Evolutionary conservation across 2,329 filamentous ascomycete genomes (phyloP).

Genomic region (Hysterium pulicare): DNA sequence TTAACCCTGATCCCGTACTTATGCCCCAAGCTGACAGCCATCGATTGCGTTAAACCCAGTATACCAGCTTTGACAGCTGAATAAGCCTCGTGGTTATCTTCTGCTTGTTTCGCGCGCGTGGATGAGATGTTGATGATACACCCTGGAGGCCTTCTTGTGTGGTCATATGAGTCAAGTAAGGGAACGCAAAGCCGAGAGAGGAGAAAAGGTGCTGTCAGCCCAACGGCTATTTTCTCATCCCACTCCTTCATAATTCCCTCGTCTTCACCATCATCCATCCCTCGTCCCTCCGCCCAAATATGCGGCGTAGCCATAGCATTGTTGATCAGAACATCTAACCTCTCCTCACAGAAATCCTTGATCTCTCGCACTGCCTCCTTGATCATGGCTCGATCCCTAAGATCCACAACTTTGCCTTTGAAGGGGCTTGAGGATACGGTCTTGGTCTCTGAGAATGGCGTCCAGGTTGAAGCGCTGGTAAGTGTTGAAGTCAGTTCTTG

Average conservation of each 20-base stretch:
- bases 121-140: conserved; percentile 49
- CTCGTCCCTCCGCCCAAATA: conserved; percentile 18
- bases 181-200: conserved; percentile 31
- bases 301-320: conserved; percentile 32
- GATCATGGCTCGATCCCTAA: conserved; percentile 38
- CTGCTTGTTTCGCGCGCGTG: conserved; percentile 49
- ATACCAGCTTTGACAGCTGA: conserved; percentile 51
- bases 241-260: conserved; percentile 28
- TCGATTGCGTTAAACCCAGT: conserved; percentile 48
- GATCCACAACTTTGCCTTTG: conserved; percentile 27
- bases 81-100: conserved; percentile 50
- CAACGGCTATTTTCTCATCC: conserved; percentile 32
- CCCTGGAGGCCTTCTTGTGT: conserved; percentile 13
- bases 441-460: no score
- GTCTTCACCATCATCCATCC: conserved; percentile 30
- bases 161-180: conserved; percentile 17
- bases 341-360: conserved; percentile 33
- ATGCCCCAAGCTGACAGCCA: conserved; percentile 46
- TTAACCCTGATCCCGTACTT: conserved; percentile 47
- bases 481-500: conserved; percentile 39
- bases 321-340: conserved; percentile 33
- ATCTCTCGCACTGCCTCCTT: conserved; percentile 35
- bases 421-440: conserved; percentile 17
- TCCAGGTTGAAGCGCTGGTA: conserved; percentile 26
- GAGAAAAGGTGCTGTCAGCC: conserved; percentile 32